Evolutionary conservation across 208 protist genomes (phyloP).

Genomic region (Blechomonas ayalai): DNA sequence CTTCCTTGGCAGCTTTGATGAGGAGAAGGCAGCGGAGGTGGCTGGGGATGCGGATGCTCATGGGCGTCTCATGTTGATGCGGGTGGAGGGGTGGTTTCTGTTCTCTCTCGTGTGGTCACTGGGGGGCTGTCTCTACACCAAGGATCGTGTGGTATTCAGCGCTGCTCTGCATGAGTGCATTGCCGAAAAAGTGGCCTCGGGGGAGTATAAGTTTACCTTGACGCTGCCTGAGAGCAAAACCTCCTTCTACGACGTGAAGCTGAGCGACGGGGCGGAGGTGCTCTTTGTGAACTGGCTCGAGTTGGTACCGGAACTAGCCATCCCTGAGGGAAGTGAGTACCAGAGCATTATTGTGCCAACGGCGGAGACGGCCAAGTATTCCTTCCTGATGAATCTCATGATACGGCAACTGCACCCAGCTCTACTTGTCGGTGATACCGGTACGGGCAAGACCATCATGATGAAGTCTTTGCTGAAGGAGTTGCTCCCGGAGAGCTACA

Average conservation of each 20-base stretch:
- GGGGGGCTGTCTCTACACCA: slow-evolving; percentile 83
- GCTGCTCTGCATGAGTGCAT: slow-evolving; percentile 61
- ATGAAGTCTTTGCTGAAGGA: slow-evolving; percentile 84
- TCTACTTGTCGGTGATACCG: slow-evolving; percentile 92
- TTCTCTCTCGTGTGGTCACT: slow-evolving; percentile 92
- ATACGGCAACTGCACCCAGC: slow-evolving; percentile 69
- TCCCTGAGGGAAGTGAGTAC: slow-evolving; percentile 80
- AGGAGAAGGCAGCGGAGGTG: slow-evolving; percentile 15
- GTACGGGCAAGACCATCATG: slow-evolving; percentile 95
- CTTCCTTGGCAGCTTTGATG: slow-evolving; percentile 45
- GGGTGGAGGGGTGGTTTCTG: slow-evolving; percentile 89
- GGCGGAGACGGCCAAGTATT: slow-evolving; percentile 89
- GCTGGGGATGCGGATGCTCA: slow-evolving; percentile 10
- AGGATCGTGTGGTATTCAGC: slow-evolving; percentile 78
- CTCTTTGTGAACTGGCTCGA: slow-evolving; percentile 79
- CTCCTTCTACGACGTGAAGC: slow-evolving; percentile 80
- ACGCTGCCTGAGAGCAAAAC: slow-evolving; percentile 57
- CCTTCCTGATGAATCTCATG: slow-evolving; percentile 85
- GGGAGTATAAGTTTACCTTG: slow-evolving; percentile 66
- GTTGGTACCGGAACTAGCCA: slow-evolving; percentile 72
- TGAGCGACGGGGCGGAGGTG: slow-evolving; percentile 46
- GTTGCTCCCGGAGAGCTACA: slow-evolving; percentile 77
- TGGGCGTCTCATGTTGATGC: slow-evolving; percentile 51
- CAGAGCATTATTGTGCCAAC: slow-evolving; percentile 95
- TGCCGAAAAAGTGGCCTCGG: slow-evolving; percentile 7